These are phyloP conservation scores for Septoria petroselini DNA, from an alignment of 2,329 filamentous ascomycete genomes.

Conservation along the genomic window DNA sequence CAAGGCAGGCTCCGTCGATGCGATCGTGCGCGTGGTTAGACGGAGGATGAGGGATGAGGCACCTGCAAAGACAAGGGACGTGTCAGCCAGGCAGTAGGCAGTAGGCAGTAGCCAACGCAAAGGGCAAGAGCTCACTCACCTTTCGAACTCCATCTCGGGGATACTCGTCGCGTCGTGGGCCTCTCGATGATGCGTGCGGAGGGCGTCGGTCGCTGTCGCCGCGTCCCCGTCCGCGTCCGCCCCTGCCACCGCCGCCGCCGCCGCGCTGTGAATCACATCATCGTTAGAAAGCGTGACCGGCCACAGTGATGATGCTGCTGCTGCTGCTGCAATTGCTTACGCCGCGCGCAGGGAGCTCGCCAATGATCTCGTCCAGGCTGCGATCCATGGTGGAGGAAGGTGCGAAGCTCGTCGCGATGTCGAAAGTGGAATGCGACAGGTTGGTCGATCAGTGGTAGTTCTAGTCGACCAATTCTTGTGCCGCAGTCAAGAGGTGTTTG, in stretches of 20 bases:
- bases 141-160: slow-evolving; percentile 88
- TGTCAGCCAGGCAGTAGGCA: too few relatives aligned
- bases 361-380: slow-evolving; percentile 62
- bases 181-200: slow-evolving; percentile 64
- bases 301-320: too few relatives aligned
- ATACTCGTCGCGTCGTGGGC: slow-evolving; percentile 51
- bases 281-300: too few relatives aligned
- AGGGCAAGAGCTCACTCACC: too few relatives aligned
- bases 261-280: too few relatives aligned
- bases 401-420: not conserved
- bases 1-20: slow-evolving; percentile 22
- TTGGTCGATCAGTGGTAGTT: too few relatives aligned
- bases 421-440: slow-evolving; percentile 8
- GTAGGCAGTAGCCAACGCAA: too few relatives aligned
- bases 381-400: slow-evolving; percentile 53
- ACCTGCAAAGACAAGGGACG: too few relatives aligned
- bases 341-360: slow-evolving; percentile 55
- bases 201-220: slow-evolving; percentile 28
- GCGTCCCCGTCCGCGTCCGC: slow-evolving; percentile 28
- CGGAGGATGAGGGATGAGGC: slow-evolving; percentile 41
- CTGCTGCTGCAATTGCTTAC: slow-evolving; percentile 14
- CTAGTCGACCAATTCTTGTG: too few relatives aligned
- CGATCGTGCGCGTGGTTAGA: slow-evolving; percentile 33
- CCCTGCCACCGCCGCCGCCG: slow-evolving; percentile 17
- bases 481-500: too few relatives aligned